These are phyloP conservation scores for Zygosaccharomyces gambellarensis DNA, from an alignment of 805 yeast genomes.

Conservation along the genomic window DNA sequence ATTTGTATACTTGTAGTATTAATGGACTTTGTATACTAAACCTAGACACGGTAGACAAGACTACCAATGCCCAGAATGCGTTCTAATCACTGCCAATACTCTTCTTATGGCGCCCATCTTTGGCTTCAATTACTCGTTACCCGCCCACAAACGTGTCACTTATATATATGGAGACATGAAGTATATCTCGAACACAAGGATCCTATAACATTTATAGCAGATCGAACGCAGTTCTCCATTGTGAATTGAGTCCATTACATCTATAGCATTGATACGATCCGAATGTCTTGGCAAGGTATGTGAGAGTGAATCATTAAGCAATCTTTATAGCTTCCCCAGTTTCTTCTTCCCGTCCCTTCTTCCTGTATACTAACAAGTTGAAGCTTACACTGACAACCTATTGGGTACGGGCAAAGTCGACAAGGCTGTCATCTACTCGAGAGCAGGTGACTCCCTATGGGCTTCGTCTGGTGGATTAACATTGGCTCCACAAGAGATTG, in stretches of 20 bases:
- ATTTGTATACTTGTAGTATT: background rate
- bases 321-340: background rate
- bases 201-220: background rate
- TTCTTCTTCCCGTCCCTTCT: background rate
- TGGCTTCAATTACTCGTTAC: background rate
- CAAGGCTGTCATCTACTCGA: conserved; percentile 87
- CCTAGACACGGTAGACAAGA: background rate
- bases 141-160: background rate
- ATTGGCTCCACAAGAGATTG: conserved; percentile 65
- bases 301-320: conserved; percentile 4
- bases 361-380: conserved; percentile 9
- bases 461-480: conserved; percentile 70
- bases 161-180: background rate
- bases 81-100: background rate
- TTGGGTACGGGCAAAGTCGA: conserved; percentile 83
- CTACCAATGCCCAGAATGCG: background rate
- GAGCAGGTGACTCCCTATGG: conserved; percentile 94
- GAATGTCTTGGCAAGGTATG: conserved; percentile 48
- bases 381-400: conserved; percentile 94
- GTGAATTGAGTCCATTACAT: background rate
- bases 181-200: background rate
- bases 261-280: background rate
- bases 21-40: background rate
- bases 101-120: background rate
- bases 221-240: background rate